phyloP scores from a whole-genome alignment of 2,329 filamentous ascomycete species.

The Thielaviopsis populi region DNA sequence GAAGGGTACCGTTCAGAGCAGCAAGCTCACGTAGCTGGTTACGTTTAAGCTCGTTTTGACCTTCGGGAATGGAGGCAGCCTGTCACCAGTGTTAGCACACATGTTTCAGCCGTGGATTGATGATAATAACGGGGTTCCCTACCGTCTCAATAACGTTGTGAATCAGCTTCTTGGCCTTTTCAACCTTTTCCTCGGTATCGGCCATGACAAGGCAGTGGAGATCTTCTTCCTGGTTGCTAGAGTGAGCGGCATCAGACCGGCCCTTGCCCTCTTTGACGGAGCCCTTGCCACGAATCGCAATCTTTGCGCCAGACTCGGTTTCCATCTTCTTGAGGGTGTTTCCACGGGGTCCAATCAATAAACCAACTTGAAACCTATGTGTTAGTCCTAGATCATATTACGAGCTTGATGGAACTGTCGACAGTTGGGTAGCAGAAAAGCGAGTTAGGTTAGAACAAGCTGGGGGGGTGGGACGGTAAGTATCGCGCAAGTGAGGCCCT shows the following conservation, averaged over 20 bases:
- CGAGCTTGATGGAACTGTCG: slow-evolving; percentile 18
- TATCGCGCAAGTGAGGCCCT: slow-evolving; percentile 11
- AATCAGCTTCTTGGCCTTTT: slow-evolving; percentile 96
- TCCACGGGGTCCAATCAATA: slow-evolving; percentile 99
- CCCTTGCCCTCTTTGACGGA: slow-evolving; percentile 99
- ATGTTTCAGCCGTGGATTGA: no score
- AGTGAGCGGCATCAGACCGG: slow-evolving; percentile 94
- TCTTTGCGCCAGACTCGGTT: slow-evolving; percentile 90
- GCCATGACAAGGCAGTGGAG: slow-evolving; percentile 99
- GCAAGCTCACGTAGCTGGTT: slow-evolving; percentile 97
- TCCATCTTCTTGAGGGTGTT: slow-evolving; percentile 99
- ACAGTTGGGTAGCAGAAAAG: slow-evolving; percentile 18
- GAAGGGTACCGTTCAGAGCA: slow-evolving; percentile 93
- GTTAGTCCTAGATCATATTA: slow-evolving; percentile 53
- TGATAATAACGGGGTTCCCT: slow-evolving; percentile 29
- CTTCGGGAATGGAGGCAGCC: slow-evolving; percentile 96
- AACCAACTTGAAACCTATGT: slow-evolving; percentile 92
- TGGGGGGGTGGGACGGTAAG: slow-evolving; percentile 21
- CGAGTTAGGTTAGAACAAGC: slow-evolving; percentile 27
- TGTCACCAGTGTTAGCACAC: slow-evolving; percentile 25
- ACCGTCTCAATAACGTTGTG: slow-evolving; percentile 98
- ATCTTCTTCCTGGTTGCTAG: slow-evolving; percentile 99
- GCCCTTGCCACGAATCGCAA: slow-evolving; percentile 97
- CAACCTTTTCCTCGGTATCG: slow-evolving; percentile 97
- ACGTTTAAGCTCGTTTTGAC: slow-evolving; percentile 96